Base-by-base conservation (phyloP, 192 early-diverging fungal species). In the Mortierella antarctica region DNA sequence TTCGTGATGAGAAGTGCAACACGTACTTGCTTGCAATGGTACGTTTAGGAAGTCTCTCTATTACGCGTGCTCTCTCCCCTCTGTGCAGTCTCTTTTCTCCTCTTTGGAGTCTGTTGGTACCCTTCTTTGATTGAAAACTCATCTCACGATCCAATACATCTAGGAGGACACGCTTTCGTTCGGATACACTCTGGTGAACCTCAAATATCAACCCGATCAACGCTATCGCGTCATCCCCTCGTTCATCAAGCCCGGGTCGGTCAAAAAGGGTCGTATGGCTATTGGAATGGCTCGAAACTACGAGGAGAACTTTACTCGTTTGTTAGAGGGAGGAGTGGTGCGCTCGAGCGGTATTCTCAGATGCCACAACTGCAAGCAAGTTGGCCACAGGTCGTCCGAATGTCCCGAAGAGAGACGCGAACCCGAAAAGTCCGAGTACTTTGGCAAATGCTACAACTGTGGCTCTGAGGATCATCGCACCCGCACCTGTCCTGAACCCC, bases 331-430 rank as follows among this genome's bases (percentile, higher is more conserved):
- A 0, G 75, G 75, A 7, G 63, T 79, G 5, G 69, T 79, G 14
- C 68, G 68, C n/a, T 64, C 75, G 15, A 79, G 75, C 23, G 68
- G 75, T 13, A 18, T 79, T n/a, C 68, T 70, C 52, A 59, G 67
- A 56, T 88, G 88, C 73, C 79, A 82, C 80, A 81, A 73, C 69
- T 91, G 88, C 69, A 70, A 83, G 68, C 41, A 88, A 75, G 62
- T 61, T n/a, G 89, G 89, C 50, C 89, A 90, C 53, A 57, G 70
- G 44, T 64, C 71, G 14, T 61, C 70, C 47, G 82, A 85, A 39
- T 89, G 87, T 70, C 57, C 42, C 21, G 67, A 83, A 63, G 70
- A 67, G n/a, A 72, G 42, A 60, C 20, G 62, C 20, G 57, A 63
- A 13, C n/a, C 64, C 40, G 72, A 71, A 40, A 58, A 52, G 21